Conservation (phyloP, 371 early-diverging fungal genomes). For the Rhizopus stolonifer region DNA sequence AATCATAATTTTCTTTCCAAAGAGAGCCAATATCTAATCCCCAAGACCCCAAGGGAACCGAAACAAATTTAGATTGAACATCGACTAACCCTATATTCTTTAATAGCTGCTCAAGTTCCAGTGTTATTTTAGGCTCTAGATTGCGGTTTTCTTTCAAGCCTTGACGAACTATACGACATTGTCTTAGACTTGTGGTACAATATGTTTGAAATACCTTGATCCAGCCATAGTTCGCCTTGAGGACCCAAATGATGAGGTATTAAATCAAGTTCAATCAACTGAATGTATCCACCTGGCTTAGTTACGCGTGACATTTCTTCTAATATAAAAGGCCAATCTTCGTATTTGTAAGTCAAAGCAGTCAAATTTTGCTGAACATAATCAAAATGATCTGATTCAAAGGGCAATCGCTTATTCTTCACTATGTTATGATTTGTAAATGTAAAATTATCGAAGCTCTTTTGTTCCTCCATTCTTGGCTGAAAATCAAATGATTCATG, state of each 20-base stretch:
- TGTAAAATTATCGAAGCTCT: slow-evolving; percentile 10
- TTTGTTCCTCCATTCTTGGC: not conserved
- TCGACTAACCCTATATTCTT: slow-evolving; percentile 11
- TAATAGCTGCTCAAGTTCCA: slow-evolving; percentile 9
- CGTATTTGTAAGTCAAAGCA: slow-evolving; percentile 4
- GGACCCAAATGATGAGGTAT: slow-evolving; percentile 15
- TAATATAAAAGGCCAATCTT: slow-evolving; percentile 16
- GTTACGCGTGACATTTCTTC: slow-evolving; percentile 15
- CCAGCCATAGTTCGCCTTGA: slow-evolving; percentile 13
- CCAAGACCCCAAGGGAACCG: slow-evolving; percentile 24
- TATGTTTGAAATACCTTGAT: slow-evolving; percentile 6
- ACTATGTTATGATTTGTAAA: slow-evolving; percentile 13
- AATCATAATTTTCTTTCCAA: slow-evolving; percentile 16
- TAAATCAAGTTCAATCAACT: slow-evolving; percentile 21
- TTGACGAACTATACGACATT: slow-evolving; percentile 3
- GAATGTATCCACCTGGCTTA: slow-evolving; percentile 27
- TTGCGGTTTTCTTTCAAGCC: not conserved
- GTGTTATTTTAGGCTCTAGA: slow-evolving; percentile 12
- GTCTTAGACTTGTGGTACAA: not conserved
- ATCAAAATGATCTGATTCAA: slow-evolving; percentile 19
- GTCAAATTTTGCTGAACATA: slow-evolving; percentile 18
- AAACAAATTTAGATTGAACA: slow-evolving; percentile 16
- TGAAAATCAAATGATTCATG: not conserved
- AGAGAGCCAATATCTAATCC: slow-evolving; percentile 23
- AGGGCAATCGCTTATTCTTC: slow-evolving; percentile 11